Evolutionary conservation across 352 stramenopile species (phyloP).

Genomic region (Pythium guiyangense): DNA sequence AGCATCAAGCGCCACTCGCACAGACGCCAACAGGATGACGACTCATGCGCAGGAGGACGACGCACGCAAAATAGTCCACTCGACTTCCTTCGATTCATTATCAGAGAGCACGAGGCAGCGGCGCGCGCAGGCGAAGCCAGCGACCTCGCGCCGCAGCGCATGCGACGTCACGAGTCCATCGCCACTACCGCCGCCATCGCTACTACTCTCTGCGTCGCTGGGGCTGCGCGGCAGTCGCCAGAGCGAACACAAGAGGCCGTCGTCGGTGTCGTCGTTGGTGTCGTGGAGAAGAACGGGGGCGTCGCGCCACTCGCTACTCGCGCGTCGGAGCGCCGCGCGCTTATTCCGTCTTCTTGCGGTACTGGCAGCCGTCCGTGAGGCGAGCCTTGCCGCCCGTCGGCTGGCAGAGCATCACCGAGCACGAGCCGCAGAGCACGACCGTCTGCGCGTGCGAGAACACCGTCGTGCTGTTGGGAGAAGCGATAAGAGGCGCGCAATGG

Average conservation of each 20-base stretch:
- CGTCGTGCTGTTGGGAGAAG: constrained; percentile 78
- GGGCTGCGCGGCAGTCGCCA: too few species aligned
- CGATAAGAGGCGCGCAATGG: background rate
- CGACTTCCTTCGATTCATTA: constrained; percentile 52
- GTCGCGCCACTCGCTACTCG: too few species aligned
- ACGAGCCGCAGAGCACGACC: constrained; percentile 95
- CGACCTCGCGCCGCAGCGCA: too few species aligned
- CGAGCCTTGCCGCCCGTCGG: constrained; percentile 97
- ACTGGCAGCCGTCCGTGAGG: constrained; percentile 99
- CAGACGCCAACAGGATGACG: too few species aligned
- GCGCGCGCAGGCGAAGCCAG: background rate
- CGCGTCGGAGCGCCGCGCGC: constrained; percentile 6
- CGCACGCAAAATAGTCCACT: constrained; percentile 65
- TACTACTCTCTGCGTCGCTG: constrained; percentile 19
- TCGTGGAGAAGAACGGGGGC: too few species aligned
- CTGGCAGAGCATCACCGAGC: constrained; percentile 98
- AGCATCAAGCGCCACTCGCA: too few species aligned
- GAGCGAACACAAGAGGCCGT: too few species aligned
- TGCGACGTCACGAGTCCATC: too few species aligned
- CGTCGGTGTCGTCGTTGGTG: too few species aligned
- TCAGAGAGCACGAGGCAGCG: constrained; percentile 9
- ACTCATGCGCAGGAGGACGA: constrained; percentile 16
- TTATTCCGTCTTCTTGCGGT: constrained; percentile 99
- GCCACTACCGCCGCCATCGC: background rate
- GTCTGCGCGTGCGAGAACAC: constrained; percentile 99